Evolutionary conservation across 2,329 filamentous ascomycete genomes (phyloP).

Genomic region (Pestalotiopsis sp.): DNA sequence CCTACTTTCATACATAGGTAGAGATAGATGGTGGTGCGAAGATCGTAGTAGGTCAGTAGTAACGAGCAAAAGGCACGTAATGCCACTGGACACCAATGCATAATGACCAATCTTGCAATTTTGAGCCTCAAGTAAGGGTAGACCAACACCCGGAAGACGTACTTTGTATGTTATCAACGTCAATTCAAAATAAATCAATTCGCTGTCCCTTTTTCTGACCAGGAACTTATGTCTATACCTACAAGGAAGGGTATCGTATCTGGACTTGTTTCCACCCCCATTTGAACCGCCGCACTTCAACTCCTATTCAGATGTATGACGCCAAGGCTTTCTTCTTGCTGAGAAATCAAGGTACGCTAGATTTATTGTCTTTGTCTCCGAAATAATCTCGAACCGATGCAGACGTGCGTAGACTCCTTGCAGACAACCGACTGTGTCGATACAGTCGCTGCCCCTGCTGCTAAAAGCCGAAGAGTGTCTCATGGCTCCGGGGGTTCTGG

Average conservation of each 20-base stretch:
- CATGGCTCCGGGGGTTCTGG: background rate
- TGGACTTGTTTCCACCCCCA: conserved; percentile 19
- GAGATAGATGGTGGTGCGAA: too few species aligned
- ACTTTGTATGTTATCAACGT: background rate
- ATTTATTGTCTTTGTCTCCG: background rate
- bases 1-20: background rate
- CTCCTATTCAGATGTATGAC: conserved; percentile 11
- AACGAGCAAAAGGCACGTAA: too few species aligned
- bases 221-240: conserved; percentile 24
- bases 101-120: too few species aligned
- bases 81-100: too few species aligned
- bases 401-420: background rate
- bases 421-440: background rate
- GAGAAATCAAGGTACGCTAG: background rate
- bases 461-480: background rate
- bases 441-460: background rate
- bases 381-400: background rate
- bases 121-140: too few species aligned
- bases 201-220: conserved; percentile 8
- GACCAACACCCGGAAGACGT: too few species aligned
- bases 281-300: conserved; percentile 9
- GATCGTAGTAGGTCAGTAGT: too few species aligned
- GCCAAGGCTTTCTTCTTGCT: background rate
- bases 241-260: conserved; percentile 29
- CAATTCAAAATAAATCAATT: background rate